Evolutionary conservation across 768 basidiomycete genomes (phyloP), one percentile per base, ranked within the genome.

Genomic region (Coprinopsis strossmayeri): DNA sequence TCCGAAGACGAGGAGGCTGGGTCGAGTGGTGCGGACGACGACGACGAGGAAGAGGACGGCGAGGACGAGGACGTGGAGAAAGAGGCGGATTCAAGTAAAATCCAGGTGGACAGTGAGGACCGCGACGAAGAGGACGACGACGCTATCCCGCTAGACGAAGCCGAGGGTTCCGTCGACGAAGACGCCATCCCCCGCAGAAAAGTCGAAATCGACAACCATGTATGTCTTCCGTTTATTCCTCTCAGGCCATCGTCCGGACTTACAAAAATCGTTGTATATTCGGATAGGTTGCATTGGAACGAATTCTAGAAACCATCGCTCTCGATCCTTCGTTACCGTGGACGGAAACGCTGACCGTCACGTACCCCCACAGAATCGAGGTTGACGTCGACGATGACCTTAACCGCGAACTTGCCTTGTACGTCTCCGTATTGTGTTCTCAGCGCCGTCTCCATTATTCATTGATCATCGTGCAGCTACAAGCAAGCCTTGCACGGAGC

Each of bases 341-440:
- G 90, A 89, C 88, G 45, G 90, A 94, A 61, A 91, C 88, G 0
- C 72, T 93, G 1, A 70, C 74, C 0, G 60, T 92, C 3, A 69
- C 81, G 23, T 92, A 82, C 64, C 86, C 91, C 3, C 68, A 86
- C 50, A 73, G 74, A 17, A 83, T 90, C 48, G 76, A 83, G 2
- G 84, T 82, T 26, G 86, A 91, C 55, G 82, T 91, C 21, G 65
- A 87, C 45, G 87, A 93, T 64, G 95, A 98, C 65, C 74, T 99
- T 21, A 87, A 90, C 56, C 87, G 96, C 50, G 96, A 99, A 68
- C 79, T 97, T 35, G 89, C 91, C 15, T 97, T 99, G 93, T 98
- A 64, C 52, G 90, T 74, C 5, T 23, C 30, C 23, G 39, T 38
- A 32, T n/a, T n/a, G n/a, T n/a, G n/a, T 49, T n/a, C 32, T 20